Conservation (phyloP, 352 stramenopile species). For the Globisporangium rhizosaccharum region DNA sequence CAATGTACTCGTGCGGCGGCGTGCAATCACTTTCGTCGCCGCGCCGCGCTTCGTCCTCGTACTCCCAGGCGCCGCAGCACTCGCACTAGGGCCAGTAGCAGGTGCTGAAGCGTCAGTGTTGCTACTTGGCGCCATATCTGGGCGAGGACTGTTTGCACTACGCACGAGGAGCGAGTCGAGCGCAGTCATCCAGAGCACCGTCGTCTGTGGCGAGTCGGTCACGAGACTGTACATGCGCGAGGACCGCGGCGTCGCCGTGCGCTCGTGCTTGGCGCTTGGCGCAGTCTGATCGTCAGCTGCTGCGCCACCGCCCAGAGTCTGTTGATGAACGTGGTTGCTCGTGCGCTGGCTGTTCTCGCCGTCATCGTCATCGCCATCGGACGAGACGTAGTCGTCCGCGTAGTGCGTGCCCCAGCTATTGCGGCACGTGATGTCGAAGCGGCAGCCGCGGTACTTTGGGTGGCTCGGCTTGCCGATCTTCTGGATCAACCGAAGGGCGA, state of each 20-base stretch:
- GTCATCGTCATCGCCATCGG: slow-evolving; percentile 52
- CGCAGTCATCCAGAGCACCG: slow-evolving; percentile 67
- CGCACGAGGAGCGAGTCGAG: slow-evolving; percentile 64
- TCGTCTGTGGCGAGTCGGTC: slow-evolving; percentile 67
- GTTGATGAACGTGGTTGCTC: slow-evolving; percentile 9
- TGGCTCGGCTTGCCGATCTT: slow-evolving; percentile 73
- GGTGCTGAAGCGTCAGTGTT: slow-evolving; percentile 7
- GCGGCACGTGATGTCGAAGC: slow-evolving; percentile 80
- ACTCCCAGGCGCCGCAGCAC: too few relatives aligned
- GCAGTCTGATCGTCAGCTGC: neutral
- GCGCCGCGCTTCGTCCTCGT: neutral
- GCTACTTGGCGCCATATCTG: slow-evolving; percentile 26
- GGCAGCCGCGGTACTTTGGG: slow-evolving; percentile 78
- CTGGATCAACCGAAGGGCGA: slow-evolving; percentile 78
- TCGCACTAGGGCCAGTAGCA: neutral
- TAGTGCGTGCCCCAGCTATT: slow-evolving; percentile 76
- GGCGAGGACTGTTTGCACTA: slow-evolving; percentile 71
- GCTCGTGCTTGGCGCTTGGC: slow-evolving; percentile 19
- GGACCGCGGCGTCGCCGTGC: slow-evolving; percentile 49
- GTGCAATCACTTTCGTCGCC: slow-evolving; percentile 19
- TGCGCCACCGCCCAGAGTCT: neutral
- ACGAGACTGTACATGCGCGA: slow-evolving; percentile 76
- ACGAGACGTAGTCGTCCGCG: slow-evolving; percentile 75
- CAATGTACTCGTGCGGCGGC: slow-evolving; percentile 35
- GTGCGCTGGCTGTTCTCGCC: slow-evolving; percentile 9